Evolutionary conservation across 257 asterid species (phyloP).

Genomic region (Plantago elongata): DNA sequence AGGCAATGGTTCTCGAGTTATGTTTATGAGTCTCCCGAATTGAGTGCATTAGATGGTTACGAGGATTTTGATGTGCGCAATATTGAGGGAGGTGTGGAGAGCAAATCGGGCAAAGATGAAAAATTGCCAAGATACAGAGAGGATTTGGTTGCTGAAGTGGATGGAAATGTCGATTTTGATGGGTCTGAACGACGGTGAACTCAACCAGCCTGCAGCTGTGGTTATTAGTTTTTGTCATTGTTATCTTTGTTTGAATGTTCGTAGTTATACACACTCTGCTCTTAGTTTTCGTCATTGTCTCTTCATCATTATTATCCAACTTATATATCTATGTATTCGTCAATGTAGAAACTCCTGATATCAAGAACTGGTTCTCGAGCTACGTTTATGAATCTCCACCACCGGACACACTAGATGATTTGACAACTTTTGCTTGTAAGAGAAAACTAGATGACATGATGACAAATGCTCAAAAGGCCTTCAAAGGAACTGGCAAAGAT

Average conservation of each 20-base stretch:
- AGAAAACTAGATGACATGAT: constrained; percentile 26
- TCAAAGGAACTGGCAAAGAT: constrained; percentile 22
- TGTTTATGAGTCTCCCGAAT: constrained; percentile 51
- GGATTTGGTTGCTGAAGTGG: constrained; percentile 19
- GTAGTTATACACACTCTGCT: too few relatives aligned
- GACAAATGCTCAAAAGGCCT: constrained; percentile 21
- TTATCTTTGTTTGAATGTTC: not conserved
- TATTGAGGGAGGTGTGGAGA: constrained; percentile 15
- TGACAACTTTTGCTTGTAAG: constrained; percentile 20
- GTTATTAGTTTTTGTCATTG: constrained; percentile 20
- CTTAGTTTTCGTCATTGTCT: too few relatives aligned
- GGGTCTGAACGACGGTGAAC: constrained; percentile 19
- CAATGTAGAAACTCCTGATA: constrained; percentile 55
- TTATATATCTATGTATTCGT: constrained; percentile 19
- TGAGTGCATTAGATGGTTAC: constrained; percentile 34
- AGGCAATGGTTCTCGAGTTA: constrained; percentile 69
- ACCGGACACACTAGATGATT: constrained; percentile 31
- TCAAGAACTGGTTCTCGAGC: constrained; percentile 69
- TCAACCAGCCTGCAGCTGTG: constrained; percentile 20
- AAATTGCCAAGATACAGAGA: not conserved
- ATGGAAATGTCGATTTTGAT: constrained; percentile 11
- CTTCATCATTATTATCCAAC: too few relatives aligned
- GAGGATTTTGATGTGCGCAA: constrained; percentile 21
- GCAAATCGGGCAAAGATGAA: constrained; percentile 7
- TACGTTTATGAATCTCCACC: constrained; percentile 59